These are phyloP conservation scores for Flaveria trinervia DNA, from an alignment of 129 eudicot species.

Conservation along the genomic window DNA sequence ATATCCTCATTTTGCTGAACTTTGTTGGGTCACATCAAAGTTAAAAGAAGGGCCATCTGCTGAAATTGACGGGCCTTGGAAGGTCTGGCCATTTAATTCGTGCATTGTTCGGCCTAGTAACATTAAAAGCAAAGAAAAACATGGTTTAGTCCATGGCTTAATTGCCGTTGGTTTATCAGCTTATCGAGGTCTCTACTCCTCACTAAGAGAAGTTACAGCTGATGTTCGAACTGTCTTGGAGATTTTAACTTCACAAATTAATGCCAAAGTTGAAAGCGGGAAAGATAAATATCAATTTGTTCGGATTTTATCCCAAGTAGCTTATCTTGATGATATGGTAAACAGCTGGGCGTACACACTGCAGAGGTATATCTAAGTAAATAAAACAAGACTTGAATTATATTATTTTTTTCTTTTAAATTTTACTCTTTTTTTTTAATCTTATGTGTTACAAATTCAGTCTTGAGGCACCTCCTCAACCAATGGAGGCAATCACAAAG, in stretches of 20 bases:
- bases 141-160: slow-evolving; percentile 72
- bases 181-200: slow-evolving; percentile 76
- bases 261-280: slow-evolving; percentile 71
- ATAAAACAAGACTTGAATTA: background rate
- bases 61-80: slow-evolving; percentile 70
- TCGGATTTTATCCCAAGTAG: slow-evolving; percentile 79
- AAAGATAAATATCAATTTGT: slow-evolving; percentile 59
- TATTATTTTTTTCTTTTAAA: background rate
- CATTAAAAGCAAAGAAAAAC: slow-evolving; percentile 49
- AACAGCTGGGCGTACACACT: slow-evolving; percentile 71
- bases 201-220: slow-evolving; percentile 60
- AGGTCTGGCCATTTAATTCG: slow-evolving; percentile 95
- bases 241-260: slow-evolving; percentile 56
- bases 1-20: slow-evolving; percentile 95
- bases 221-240: slow-evolving; percentile 81
- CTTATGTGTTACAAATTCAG: slow-evolving; percentile 45
- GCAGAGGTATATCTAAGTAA: slow-evolving; percentile 59
- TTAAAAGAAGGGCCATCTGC: slow-evolving; percentile 86
- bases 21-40: slow-evolving; percentile 98
- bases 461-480: slow-evolving; percentile 58
- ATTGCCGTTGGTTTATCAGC: slow-evolving; percentile 90
- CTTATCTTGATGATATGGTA: slow-evolving; percentile 88
- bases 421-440: background rate
- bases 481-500: slow-evolving; percentile 37
- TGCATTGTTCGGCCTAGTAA: slow-evolving; percentile 69